Percentiles rank a stretch among this genome's conserved stretches.
Conservation (phyloP, 257 asterid genomes). For the Nicotiana obtusifolia region DNA sequence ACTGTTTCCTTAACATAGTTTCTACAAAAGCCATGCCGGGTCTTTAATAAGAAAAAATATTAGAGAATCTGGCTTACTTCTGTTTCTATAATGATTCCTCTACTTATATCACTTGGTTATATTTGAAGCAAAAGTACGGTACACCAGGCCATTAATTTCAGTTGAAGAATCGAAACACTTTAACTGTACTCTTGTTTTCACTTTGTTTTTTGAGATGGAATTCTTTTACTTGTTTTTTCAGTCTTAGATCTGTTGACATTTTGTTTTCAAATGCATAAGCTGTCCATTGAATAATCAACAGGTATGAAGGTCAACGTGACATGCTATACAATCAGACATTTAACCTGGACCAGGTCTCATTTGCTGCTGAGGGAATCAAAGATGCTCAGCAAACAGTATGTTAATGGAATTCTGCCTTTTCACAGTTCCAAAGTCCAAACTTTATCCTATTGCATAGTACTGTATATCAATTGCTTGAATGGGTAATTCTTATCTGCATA, state of each 20-base stretch:
- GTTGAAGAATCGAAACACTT: not conserved
- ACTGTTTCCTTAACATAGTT: not conserved
- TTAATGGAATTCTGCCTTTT: slow-evolving; percentile 9
- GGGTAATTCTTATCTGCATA: not conserved
- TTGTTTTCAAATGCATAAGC: not conserved
- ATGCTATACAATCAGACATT: slow-evolving; percentile 88
- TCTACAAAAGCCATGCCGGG: not conserved
- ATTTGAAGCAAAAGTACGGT: not conserved
- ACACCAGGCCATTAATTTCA: not conserved
- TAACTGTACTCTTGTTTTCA: not conserved
- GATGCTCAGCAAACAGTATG: slow-evolving; percentile 99
- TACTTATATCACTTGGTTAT: not conserved
- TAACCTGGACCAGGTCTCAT: slow-evolving; percentile 90
- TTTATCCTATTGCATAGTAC: not conserved
- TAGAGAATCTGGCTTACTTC: not conserved
- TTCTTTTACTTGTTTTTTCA: not conserved
- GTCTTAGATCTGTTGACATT: not conserved
- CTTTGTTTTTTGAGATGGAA: not conserved
- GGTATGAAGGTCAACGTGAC: slow-evolving; percentile 98
- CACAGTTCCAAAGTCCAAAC: not conserved
- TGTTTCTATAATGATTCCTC: not conserved
- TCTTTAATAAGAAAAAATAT: too few species aligned
- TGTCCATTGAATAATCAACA: slow-evolving; percentile 20
- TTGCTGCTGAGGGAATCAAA: slow-evolving; percentile 94
- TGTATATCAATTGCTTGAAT: not conserved